Percentiles rank a stretch among this genome's conserved stretches.
Conservation (phyloP, 2,329 filamentous ascomycete species). For the Ophiobolus disseminans region DNA sequence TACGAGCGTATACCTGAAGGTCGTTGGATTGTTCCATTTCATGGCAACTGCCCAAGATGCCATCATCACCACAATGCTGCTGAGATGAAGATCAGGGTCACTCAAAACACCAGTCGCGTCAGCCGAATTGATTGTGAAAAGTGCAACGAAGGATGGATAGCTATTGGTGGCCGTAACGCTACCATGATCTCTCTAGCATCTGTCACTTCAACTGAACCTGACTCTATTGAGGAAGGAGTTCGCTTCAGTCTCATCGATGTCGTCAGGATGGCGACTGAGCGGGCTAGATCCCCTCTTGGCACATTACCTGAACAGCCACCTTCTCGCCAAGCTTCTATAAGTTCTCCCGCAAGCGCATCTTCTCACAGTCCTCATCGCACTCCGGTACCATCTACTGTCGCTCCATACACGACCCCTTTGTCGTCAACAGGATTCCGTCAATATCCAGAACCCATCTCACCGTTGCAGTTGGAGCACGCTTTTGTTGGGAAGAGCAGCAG, state of each 20-base stretch:
- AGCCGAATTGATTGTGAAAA: slow-evolving; percentile 31
- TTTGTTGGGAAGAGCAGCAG: no score
- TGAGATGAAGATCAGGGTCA: slow-evolving; percentile 24
- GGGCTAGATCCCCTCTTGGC: slow-evolving; percentile 22
- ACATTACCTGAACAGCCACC: not conserved
- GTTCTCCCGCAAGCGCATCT: no score
- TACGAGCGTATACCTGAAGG: slow-evolving; percentile 23
- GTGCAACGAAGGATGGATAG: slow-evolving; percentile 34
- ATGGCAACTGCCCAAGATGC: slow-evolving; percentile 38
- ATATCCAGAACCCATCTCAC: no score
- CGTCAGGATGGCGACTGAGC: slow-evolving; percentile 24
- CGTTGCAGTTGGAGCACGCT: no score
- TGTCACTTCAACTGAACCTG: slow-evolving; percentile 22
- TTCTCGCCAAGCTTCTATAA: not conserved
- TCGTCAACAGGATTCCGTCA: no score
- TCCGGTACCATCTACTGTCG: no score
- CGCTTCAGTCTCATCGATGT: slow-evolving; percentile 26
- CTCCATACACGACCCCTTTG: no score
- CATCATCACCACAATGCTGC: slow-evolving; percentile 35
- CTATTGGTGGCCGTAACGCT: slow-evolving; percentile 29
- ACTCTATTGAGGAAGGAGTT: slow-evolving; percentile 22
- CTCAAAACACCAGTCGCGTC: slow-evolving; percentile 15
- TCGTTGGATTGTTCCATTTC: slow-evolving; percentile 28
- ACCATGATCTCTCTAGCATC: slow-evolving; percentile 38
- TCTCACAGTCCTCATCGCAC: no score